Evolutionary conservation across 2,329 filamentous ascomycete genomes (phyloP).

Genomic region (Macroventuria anomochaeta): DNA sequence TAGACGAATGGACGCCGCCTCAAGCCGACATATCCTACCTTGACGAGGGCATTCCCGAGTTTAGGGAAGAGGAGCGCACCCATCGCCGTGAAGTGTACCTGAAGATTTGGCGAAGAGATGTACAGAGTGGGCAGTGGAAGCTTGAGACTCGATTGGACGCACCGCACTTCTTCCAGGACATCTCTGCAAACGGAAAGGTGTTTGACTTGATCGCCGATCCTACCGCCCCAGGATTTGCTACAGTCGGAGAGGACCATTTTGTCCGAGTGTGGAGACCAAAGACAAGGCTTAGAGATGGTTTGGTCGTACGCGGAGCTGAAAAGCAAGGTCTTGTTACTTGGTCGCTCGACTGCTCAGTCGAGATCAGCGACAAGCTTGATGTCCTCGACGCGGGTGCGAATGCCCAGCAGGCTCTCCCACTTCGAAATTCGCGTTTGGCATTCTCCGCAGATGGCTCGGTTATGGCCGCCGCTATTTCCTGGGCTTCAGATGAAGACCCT

Average conservation of each 20-base stretch:
- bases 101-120: constrained; percentile 84
- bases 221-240: constrained; percentile 74
- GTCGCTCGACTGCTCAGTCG: constrained; percentile 68
- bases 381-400: constrained; percentile 29
- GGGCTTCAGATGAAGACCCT: constrained; percentile 52
- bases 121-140: constrained; percentile 65
- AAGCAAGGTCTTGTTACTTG: constrained; percentile 71
- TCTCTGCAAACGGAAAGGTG: constrained; percentile 61
- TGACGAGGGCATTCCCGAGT: constrained; percentile 49
- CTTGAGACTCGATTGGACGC: constrained; percentile 83
- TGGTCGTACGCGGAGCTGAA: constrained; percentile 63
- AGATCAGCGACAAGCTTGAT: constrained; percentile 50
- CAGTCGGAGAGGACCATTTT: constrained; percentile 79
- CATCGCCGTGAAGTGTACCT: constrained; percentile 75
- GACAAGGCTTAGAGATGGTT: constrained; percentile 70
- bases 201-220: constrained; percentile 78
- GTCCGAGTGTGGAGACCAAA: constrained; percentile 84
- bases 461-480: constrained; percentile 44
- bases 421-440: constrained; percentile 68
- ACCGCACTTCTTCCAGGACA: constrained; percentile 69
- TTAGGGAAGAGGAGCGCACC: constrained; percentile 53
- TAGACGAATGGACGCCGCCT: constrained; percentile 88
- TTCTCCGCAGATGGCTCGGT: constrained; percentile 65
- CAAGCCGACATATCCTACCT: constrained; percentile 69
- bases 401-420: constrained; percentile 38